Conservation (phyloP, 345 rosid genomes). For the Citrus australasica region DNA sequence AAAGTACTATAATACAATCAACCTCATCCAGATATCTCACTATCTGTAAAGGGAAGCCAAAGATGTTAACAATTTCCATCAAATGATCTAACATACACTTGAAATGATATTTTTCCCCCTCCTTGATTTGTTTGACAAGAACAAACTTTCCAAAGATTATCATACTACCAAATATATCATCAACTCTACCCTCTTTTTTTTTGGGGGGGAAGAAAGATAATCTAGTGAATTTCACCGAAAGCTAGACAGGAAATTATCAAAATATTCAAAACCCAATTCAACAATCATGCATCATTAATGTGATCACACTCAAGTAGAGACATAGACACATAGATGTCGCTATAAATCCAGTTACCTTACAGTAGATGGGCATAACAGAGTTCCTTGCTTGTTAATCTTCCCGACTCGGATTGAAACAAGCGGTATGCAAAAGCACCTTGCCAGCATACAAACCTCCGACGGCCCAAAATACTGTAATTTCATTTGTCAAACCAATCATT, state of each 20-base stretch:
- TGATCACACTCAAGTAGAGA: not conserved
- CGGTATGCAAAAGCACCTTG: constrained; percentile 92
- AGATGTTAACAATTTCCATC: not conserved
- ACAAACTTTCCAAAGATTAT: not conserved
- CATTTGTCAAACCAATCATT: not conserved
- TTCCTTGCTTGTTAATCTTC: constrained; percentile 71
- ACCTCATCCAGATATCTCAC: not conserved
- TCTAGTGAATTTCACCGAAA: not conserved
- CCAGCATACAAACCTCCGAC: constrained; percentile 85
- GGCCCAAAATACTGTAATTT: constrained; percentile 76
- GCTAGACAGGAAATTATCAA: not conserved
- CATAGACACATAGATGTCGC: not conserved
- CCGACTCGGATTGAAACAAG: constrained; percentile 92
- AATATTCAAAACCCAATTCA: not conserved
- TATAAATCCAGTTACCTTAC: constrained; percentile 53
- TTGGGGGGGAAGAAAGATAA: not conserved
- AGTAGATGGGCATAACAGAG: constrained; percentile 55
- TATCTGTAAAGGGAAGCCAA: not conserved
- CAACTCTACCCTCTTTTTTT: not conserved
- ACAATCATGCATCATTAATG: not conserved
- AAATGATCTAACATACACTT: not conserved
- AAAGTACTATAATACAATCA: not conserved
- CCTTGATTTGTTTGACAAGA: not conserved
- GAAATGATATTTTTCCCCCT: not conserved
- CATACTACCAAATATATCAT: not conserved